Evolutionary conservation across 805 yeast genomes (phyloP).

Genomic region (Candida sanyiensis): DNA sequence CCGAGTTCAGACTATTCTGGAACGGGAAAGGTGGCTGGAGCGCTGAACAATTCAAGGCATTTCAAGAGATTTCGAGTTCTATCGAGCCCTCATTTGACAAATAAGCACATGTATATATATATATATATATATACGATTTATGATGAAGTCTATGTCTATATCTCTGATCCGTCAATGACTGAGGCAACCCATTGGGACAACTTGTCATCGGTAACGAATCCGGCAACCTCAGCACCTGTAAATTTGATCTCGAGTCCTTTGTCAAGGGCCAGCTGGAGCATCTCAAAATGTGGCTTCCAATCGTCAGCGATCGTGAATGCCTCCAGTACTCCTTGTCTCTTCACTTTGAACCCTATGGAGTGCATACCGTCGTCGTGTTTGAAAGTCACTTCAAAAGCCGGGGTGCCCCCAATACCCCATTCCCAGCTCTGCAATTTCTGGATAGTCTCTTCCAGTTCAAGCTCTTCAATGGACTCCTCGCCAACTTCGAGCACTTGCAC

Average conservation of each 20-base stretch:
- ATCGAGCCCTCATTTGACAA: constrained; percentile 51
- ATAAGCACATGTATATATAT: neutral
- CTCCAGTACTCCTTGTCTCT: constrained; percentile 37
- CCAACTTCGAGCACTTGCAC: constrained; percentile 27
- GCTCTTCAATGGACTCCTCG: constrained; percentile 6
- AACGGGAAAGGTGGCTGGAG: constrained; percentile 27
- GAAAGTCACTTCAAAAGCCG: constrained; percentile 53
- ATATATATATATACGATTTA: constrained; percentile 1
- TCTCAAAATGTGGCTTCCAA: constrained; percentile 30
- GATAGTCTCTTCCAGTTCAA: constrained; percentile 35
- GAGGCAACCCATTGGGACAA: constrained; percentile 42
- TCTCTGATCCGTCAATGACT: constrained; percentile 38
- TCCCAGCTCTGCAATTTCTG: constrained; percentile 49
- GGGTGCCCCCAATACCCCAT: constrained; percentile 77
- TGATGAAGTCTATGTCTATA: neutral
- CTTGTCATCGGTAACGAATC: constrained; percentile 38
- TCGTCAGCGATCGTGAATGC: constrained; percentile 21
- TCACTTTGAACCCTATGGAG: constrained; percentile 38
- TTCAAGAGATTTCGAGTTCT: constrained; percentile 45
- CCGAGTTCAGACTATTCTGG: constrained; percentile 41
- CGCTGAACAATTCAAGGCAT: constrained; percentile 38
- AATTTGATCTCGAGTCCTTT: constrained; percentile 30
- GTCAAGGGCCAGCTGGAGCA: constrained; percentile 27
- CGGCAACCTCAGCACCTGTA: constrained; percentile 39
- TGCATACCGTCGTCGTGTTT: neutral